Percentiles rank a stretch among this genome's conserved stretches.
Conservation (phyloP, 768 basidiomycete genomes). For the Lactarius sp. region DNA sequence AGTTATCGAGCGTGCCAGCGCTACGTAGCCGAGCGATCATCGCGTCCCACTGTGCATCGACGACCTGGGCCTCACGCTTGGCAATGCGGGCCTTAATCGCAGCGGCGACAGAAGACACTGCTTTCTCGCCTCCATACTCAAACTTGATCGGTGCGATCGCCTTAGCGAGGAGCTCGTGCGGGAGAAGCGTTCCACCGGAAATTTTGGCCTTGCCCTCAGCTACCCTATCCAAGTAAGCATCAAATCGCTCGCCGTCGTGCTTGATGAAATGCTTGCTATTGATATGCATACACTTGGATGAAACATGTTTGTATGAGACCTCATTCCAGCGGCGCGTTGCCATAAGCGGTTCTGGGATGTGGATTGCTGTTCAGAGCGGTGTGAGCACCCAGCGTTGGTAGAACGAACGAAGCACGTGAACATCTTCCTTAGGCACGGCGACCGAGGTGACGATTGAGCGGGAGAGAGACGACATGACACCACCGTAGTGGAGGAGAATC, state of each 20-base stretch:
- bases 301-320: slow-evolving; percentile 54
- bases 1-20: slow-evolving; percentile 52
- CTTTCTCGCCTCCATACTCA: not conserved
- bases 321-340: slow-evolving; percentile 51
- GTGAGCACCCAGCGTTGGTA: slow-evolving; percentile 57
- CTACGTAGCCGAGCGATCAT: slow-evolving; percentile 51
- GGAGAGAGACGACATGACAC: slow-evolving; percentile 24
- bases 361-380: slow-evolving; percentile 44
- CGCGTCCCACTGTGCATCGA: slow-evolving; percentile 64
- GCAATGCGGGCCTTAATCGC: slow-evolving; percentile 33
- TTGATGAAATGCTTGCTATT: slow-evolving; percentile 51
- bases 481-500: slow-evolving; percentile 44
- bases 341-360: slow-evolving; percentile 60
- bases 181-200: slow-evolving; percentile 62
- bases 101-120: slow-evolving; percentile 24
- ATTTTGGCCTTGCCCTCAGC: slow-evolving; percentile 51
- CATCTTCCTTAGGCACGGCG: slow-evolving; percentile 35
- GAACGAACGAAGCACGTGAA: slow-evolving; percentile 47
- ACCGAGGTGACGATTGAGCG: slow-evolving; percentile 25
- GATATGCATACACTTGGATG: slow-evolving; percentile 56
- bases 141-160: slow-evolving; percentile 25
- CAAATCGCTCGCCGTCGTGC: slow-evolving; percentile 57
- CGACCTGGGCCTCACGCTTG: slow-evolving; percentile 39
- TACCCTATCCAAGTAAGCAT: slow-evolving; percentile 51
- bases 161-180: slow-evolving; percentile 53